These are phyloP conservation scores for Gliomastix tumulicola DNA, from an alignment of 2,329 filamentous ascomycete genomes.

Conservation along the genomic window DNA sequence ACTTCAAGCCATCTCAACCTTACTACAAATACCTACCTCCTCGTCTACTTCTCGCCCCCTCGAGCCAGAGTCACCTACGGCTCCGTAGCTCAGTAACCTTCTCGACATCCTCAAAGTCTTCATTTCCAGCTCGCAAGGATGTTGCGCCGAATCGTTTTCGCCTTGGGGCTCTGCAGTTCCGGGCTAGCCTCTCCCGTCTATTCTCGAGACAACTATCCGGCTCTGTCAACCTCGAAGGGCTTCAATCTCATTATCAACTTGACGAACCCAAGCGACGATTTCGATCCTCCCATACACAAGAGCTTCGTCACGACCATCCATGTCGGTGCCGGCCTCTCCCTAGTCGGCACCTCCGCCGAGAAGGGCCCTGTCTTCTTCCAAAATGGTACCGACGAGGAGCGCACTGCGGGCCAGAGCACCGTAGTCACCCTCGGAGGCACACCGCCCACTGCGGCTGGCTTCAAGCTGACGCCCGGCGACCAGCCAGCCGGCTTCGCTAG, in stretches of 20 bases:
- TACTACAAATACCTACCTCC: too few relatives aligned
- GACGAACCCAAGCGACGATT: conserved; percentile 28
- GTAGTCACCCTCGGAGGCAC: conserved; percentile 32
- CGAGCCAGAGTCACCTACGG: too few relatives aligned
- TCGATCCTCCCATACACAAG: conserved; percentile 31
- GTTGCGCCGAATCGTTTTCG: too few relatives aligned
- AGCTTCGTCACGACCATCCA: conserved; percentile 32
- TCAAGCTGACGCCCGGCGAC: conserved; percentile 21
- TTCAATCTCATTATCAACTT: conserved; percentile 39
- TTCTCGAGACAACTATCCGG: not conserved
- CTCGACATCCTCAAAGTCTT: too few relatives aligned
- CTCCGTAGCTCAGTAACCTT: too few relatives aligned
- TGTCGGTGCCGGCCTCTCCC: conserved; percentile 30
- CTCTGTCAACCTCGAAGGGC: conserved; percentile 14
- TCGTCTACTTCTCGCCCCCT: too few relatives aligned
- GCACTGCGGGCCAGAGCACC: conserved; percentile 18
- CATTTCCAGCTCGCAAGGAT: too few relatives aligned
- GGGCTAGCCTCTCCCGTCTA: not conserved
- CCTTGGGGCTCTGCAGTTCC: too few relatives aligned
- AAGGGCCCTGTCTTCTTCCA: conserved; percentile 34
- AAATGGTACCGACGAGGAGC: conserved; percentile 34
- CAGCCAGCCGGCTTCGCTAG: conserved; percentile 22
- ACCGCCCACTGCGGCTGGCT: conserved; percentile 27
- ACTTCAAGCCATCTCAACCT: too few relatives aligned
- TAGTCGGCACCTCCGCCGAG: conserved; percentile 23